Conservation (phyloP, 345 rosid genomes). For the Erodium maritimum region DNA sequence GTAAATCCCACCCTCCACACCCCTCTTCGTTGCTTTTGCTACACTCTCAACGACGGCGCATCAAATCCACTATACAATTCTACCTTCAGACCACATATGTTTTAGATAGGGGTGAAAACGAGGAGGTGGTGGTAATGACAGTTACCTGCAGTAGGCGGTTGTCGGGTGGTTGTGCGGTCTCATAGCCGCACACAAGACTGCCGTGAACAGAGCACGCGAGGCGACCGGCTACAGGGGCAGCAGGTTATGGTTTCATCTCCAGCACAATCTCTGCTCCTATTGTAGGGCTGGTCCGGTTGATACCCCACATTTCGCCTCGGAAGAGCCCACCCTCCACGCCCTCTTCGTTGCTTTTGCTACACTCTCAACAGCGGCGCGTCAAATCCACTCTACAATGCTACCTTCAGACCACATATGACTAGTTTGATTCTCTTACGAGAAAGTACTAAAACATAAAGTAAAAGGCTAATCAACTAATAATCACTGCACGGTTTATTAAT, state of each 20-base stretch:
- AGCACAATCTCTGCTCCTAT: background rate
- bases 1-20: constrained; percentile 20
- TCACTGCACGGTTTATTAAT: too few species aligned
- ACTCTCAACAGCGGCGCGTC: constrained; percentile 6
- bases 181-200: constrained; percentile 16
- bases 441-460: too few species aligned
- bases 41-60: constrained; percentile 4
- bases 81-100: too few species aligned
- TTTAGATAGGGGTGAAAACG: background rate
- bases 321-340: constrained; percentile 21
- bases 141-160: constrained; percentile 51
- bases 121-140: constrained; percentile 16
- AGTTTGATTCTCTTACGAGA: too few species aligned
- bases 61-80: background rate
- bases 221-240: constrained; percentile 36
- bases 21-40: background rate
- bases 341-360: background rate
- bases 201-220: constrained; percentile 40
- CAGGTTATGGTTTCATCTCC: constrained; percentile 15
- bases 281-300: constrained; percentile 27
- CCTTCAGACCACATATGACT: too few species aligned
- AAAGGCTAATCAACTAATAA: too few species aligned
- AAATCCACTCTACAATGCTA: too few species aligned
- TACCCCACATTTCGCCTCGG: constrained; percentile 54
- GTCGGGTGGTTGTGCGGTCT: constrained; percentile 52